Conservation (phyloP, 495 filamentous ascomycete species). For the Neurospora terricola region DNA sequence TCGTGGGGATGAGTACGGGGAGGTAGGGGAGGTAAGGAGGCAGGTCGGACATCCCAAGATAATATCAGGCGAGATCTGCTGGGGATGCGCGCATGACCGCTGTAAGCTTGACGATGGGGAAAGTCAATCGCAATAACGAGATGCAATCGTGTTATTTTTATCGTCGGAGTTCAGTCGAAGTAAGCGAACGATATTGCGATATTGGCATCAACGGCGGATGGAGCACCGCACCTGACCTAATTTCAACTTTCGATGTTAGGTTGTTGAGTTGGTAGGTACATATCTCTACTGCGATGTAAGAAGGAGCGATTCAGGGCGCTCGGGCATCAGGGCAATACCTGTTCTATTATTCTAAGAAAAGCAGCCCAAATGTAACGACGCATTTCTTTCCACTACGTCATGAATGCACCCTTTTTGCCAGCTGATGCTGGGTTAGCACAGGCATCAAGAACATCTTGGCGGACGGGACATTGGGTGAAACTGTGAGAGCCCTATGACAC, state of each 20-base stretch:
- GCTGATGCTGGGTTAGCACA: background rate
- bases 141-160: background rate
- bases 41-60: background rate
- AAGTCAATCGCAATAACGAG: background rate
- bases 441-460: background rate
- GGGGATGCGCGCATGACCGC: background rate
- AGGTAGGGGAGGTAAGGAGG: background rate
- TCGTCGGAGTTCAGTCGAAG: background rate
- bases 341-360: background rate
- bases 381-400: background rate
- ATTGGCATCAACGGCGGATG: background rate
- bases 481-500: background rate
- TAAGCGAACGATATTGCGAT: background rate
- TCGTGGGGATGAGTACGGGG: background rate
- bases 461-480: background rate
- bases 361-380: background rate
- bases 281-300: background rate
- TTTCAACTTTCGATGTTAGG: background rate
- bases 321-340: background rate
- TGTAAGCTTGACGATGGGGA: background rate
- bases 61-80: background rate
- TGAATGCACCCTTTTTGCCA: background rate
- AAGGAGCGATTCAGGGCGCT: background rate
- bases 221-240: background rate
- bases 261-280: background rate